Conservation (phyloP, 2,329 filamentous ascomycete genomes). For the Lasiodiplodia citricola region DNA sequence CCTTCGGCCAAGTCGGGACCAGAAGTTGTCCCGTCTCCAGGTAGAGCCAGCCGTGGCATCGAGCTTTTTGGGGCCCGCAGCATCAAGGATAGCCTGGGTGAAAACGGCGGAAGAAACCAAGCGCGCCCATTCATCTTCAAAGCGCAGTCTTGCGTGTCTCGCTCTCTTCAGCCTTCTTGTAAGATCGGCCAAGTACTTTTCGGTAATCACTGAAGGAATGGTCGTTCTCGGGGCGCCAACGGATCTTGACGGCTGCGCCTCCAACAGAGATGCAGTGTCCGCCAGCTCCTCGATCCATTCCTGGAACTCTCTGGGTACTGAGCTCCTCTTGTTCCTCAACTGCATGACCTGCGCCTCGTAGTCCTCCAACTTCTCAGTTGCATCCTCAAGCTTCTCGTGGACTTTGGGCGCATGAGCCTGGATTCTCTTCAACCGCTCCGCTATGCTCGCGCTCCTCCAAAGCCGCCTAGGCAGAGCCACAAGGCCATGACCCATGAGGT, state of each 20-base stretch:
- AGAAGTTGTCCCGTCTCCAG: conserved; percentile 32
- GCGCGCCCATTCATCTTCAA: conserved; percentile 83
- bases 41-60: conserved; percentile 54
- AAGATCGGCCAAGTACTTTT: conserved; percentile 89
- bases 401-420: conserved; percentile 80
- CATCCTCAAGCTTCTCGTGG: conserved; percentile 87
- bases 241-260: conserved; percentile 52
- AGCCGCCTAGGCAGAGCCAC: conserved; percentile 86
- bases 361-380: conserved; percentile 77
- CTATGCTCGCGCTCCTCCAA: conserved; percentile 79
- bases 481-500: conserved; percentile 95
- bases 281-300: conserved; percentile 97
- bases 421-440: conserved; percentile 72
- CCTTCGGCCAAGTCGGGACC: conserved; percentile 33
- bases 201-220: conserved; percentile 84
- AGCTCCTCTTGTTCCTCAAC: conserved; percentile 79
- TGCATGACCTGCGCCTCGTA: conserved; percentile 81
- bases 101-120: conserved; percentile 76
- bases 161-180: conserved; percentile 82
- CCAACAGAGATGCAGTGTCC: conserved; percentile 74
- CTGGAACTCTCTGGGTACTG: conserved; percentile 74
- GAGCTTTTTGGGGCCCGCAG: conserved; percentile 77
- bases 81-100: conserved; percentile 83
- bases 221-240: conserved; percentile 29
- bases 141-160: conserved; percentile 81